Conservation (phyloP, 2,329 filamentous ascomycete species). For the Ascochyta clinopodiicola region DNA sequence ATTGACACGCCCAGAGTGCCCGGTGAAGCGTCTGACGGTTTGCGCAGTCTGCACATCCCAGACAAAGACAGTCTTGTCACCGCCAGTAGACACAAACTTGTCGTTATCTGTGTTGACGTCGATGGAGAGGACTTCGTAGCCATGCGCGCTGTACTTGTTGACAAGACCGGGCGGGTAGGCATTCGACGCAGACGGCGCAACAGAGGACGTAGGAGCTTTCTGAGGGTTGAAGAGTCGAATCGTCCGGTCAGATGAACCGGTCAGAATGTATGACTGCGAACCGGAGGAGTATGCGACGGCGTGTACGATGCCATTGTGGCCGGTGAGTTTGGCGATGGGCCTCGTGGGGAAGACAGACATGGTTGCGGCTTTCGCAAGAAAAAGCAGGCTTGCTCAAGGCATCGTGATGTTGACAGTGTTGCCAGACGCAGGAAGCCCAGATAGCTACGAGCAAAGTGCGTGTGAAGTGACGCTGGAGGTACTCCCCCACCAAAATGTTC, state of each 20-base stretch:
- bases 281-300: slow-evolving; percentile 59
- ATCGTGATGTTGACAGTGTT: slow-evolving; percentile 13
- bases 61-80: slow-evolving; percentile 88
- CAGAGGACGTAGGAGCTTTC: slow-evolving; percentile 52
- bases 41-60: slow-evolving; percentile 89
- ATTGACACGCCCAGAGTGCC: slow-evolving; percentile 78
- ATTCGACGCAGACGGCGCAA: slow-evolving; percentile 39
- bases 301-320: slow-evolving; percentile 56
- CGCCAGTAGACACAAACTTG: slow-evolving; percentile 84
- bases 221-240: slow-evolving; percentile 86
- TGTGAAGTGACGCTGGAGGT: background rate
- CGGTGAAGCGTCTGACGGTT: slow-evolving; percentile 77
- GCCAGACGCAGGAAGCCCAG: background rate
- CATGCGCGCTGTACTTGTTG: slow-evolving; percentile 87
- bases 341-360: slow-evolving; percentile 52
- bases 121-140: slow-evolving; percentile 88
- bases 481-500: slow-evolving; percentile 11
- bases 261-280: slow-evolving; percentile 68
- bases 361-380: slow-evolving; percentile 9
- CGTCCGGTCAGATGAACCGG: slow-evolving; percentile 82
- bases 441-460: slow-evolving; percentile 3
- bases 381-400: slow-evolving; percentile 25
- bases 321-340: slow-evolving; percentile 50
- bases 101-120: slow-evolving; percentile 77
- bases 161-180: slow-evolving; percentile 62